phyloP scores from a whole-genome alignment of 2,329 filamentous ascomycete genomes.

The Diaporthe sp. region DNA sequence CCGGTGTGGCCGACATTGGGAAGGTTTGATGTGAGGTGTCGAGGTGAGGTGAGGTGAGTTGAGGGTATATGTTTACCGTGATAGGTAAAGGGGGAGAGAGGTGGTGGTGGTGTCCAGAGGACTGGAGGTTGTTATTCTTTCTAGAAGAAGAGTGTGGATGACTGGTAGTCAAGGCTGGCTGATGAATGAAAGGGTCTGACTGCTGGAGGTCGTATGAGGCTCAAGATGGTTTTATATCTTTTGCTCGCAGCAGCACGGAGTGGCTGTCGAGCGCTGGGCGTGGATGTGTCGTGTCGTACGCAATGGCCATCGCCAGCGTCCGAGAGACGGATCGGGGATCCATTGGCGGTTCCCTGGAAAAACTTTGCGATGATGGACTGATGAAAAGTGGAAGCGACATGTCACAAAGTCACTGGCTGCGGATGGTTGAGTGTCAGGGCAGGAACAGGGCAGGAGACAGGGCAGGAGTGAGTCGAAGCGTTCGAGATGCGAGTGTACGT shows the following conservation, averaged over 20 bases:
- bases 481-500: conserved; percentile 13
- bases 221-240: conserved; percentile 38
- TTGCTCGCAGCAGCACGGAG: background rate
- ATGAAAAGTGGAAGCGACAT: conserved; percentile 42
- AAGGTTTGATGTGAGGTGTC: conserved; percentile 15
- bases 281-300: conserved; percentile 11
- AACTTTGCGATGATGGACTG: conserved; percentile 40
- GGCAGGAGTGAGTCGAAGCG: background rate
- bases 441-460: background rate
- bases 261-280: background rate
- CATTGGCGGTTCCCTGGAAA: conserved; percentile 38
- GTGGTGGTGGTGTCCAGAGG: conserved; percentile 10
- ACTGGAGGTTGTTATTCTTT: background rate
- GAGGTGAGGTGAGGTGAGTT: background rate
- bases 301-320: conserved; percentile 36
- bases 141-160: background rate
- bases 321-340: conserved; percentile 31
- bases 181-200: conserved; percentile 4
- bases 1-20: conserved; percentile 37
- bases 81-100: background rate
- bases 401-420: conserved; percentile 35
- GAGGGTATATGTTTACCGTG: background rate
- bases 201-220: conserved; percentile 28
- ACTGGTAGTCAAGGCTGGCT: conserved; percentile 3
- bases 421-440: conserved; percentile 24